Evolutionary conservation across 495 filamentous ascomycete species (phyloP).

Genomic region (Neurospora pannonica): DNA sequence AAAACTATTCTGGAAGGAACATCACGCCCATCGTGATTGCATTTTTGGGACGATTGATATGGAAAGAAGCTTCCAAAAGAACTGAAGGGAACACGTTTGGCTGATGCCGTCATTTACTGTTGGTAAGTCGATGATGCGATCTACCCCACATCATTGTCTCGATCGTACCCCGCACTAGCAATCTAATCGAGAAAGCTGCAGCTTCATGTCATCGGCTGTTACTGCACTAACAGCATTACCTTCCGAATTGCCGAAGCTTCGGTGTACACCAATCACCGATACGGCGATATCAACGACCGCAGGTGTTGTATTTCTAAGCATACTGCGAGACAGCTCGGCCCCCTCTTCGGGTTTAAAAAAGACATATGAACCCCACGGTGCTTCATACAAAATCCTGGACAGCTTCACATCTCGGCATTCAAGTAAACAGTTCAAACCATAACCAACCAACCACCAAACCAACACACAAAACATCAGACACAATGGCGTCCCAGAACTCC

Average conservation of each 20-base stretch:
- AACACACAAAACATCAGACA: not conserved
- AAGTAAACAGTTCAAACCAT: constrained; percentile 1
- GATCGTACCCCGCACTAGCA: not conserved
- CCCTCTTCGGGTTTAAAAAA: not conserved
- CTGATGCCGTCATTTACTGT: not conserved
- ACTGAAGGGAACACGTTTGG: not conserved
- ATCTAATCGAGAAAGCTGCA: not conserved
- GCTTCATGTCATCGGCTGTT: not conserved
- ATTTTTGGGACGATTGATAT: not conserved
- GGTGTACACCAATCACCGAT: not conserved
- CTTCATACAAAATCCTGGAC: not conserved
- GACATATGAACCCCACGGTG: not conserved
- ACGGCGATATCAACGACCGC: not conserved
- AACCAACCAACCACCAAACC: not conserved
- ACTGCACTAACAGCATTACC: not conserved
- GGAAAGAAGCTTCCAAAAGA: not conserved
- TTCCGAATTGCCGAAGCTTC: not conserved
- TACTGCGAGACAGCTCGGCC: not conserved
- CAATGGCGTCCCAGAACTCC: constrained; percentile 16
- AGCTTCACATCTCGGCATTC: not conserved
- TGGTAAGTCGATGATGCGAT: not conserved
- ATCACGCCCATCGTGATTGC: not conserved
- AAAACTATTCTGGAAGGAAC: not conserved
- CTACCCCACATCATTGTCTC: not conserved
- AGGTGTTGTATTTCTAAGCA: not conserved